A percentile compares a stretch with the other conserved stretches of the same genome.
Evolutionary conservation across 2,329 filamentous ascomycete genomes (phyloP).

Genomic region (Trichoderma arundinaceum): DNA sequence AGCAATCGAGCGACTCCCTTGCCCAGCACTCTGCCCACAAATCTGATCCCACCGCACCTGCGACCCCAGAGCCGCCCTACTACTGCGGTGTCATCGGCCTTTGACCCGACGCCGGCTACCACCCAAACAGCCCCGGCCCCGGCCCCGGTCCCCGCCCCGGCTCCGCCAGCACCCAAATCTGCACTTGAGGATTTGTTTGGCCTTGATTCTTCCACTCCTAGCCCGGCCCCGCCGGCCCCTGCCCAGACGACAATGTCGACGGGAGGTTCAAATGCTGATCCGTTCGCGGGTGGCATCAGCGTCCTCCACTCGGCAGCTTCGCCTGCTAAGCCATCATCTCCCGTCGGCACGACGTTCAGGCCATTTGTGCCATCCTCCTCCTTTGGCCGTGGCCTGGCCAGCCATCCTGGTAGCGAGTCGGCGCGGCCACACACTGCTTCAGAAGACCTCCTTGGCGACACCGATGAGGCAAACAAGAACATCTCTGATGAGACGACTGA

Average conservation of each 20-base stretch:
- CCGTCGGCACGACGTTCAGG: constrained; percentile 69
- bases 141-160: constrained; percentile 34
- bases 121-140: constrained; percentile 7
- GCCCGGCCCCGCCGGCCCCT: constrained; percentile 59
- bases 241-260: constrained; percentile 70
- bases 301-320: constrained; percentile 59
- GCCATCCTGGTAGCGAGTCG: constrained; percentile 60
- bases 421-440: constrained; percentile 53
- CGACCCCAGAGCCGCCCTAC: constrained; percentile 64
- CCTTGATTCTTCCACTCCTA: constrained; percentile 69
- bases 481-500: constrained; percentile 89
- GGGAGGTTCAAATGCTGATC: constrained; percentile 72
- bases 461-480: constrained; percentile 87
- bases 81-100: constrained; percentile 57
- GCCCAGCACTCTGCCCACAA: constrained; percentile 78
- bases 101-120: constrained; percentile 52
- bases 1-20: constrained; percentile 68
- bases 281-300: constrained; percentile 61
- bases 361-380: constrained; percentile 91
- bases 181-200: constrained; percentile 94
- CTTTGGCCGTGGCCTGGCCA: constrained; percentile 82
- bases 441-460: constrained; percentile 90
- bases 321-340: constrained; percentile 51
- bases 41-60: constrained; percentile 85
- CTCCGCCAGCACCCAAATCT: constrained; percentile 67